Evolutionary conservation across 228 moss, liverwort and hornwort species (phyloP), one percentile per base, ranked within the genome.

Genomic region (Sphagnum fallax): DNA sequence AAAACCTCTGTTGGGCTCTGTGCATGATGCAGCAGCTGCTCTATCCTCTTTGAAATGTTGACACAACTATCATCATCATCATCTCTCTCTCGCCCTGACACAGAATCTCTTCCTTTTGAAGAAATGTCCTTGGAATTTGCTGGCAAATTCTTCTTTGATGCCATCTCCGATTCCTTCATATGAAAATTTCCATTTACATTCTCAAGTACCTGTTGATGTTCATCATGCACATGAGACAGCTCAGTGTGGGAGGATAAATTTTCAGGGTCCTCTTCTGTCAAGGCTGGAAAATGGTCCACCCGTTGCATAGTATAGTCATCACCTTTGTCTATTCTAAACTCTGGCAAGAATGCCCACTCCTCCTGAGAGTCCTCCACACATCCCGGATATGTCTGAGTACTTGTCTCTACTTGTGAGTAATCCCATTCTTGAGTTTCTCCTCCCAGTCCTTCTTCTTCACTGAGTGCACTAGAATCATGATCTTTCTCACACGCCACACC

Each of bases 391-490:
- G 32, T 32, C 32, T 32, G 32, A 32, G 32, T 32, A 32, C 32
- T 32, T 6, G 48, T 16, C 9, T 60, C 8, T 16, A 61, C 51
- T 51, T 70, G 62, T n/a, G 70, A 70, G 11, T 50, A 70, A 62
- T 52, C 70, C 70, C 70, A 70, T 15, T 70, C 70, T 70, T 70
- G 70, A 9, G 62, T 70, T 61, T 52, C 62, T 10, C 70, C 61
- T 62, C 61, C 52, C 60, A 62, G 70, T 15, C 9, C 16, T 61
- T 52, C 60, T 50, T 48, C 49, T 6, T 62, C 62, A n/a, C 62
- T 61, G 8, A 62, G 32, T 32, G 2, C 8, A 6, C 52, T 48
- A 10, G 18, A n/a, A 61, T 47, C 70, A n/a, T 48, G 16, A n/a
- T 61, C 16, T 61, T 50, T 51, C 15, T 16, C 18, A 50, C 16